Conservation (phyloP, 805 yeast genomes). For the Candida sphagnicola region DNA sequence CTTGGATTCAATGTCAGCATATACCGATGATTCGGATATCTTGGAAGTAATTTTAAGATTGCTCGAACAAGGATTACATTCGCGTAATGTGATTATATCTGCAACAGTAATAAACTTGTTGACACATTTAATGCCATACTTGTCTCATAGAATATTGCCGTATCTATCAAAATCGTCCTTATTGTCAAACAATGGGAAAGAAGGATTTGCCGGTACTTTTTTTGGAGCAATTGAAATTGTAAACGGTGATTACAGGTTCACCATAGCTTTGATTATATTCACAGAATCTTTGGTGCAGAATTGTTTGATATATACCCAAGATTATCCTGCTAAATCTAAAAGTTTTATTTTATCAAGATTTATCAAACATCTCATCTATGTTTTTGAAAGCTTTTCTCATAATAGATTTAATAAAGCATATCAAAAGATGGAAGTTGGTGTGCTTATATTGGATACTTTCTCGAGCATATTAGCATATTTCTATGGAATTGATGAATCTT, state of each 20-base stretch:
- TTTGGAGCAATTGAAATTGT: conserved; percentile 73
- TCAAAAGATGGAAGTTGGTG: conserved; percentile 63
- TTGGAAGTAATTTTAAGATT: conserved; percentile 58
- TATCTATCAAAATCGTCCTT: conserved; percentile 65
- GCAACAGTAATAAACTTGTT: conserved; percentile 48
- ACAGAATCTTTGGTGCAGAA: conserved; percentile 50
- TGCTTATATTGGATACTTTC: conserved; percentile 50
- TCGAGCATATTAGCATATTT: conserved; percentile 48
- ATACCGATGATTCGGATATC: conserved; percentile 55
- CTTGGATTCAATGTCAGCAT: conserved; percentile 42
- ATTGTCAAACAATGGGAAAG: conserved; percentile 55
- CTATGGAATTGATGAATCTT: conserved; percentile 48
- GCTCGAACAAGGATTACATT: conserved; percentile 64
- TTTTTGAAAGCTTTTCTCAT: conserved; percentile 68
- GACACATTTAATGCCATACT: conserved; percentile 41
- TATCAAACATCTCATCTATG: conserved; percentile 53
- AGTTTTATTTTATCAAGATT: conserved; percentile 53
- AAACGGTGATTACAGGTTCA: conserved; percentile 61
- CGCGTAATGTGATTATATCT: conserved; percentile 45
- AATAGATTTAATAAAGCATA: conserved; percentile 60
- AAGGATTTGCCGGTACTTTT: conserved; percentile 58
- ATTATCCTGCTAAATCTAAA: conserved; percentile 33
- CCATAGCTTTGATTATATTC: conserved; percentile 55
- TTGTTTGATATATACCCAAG: conserved; percentile 26
- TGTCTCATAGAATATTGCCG: conserved; percentile 74